Conservation (phyloP, 352 stramenopile species). For the Phytophthora pini region DNA sequence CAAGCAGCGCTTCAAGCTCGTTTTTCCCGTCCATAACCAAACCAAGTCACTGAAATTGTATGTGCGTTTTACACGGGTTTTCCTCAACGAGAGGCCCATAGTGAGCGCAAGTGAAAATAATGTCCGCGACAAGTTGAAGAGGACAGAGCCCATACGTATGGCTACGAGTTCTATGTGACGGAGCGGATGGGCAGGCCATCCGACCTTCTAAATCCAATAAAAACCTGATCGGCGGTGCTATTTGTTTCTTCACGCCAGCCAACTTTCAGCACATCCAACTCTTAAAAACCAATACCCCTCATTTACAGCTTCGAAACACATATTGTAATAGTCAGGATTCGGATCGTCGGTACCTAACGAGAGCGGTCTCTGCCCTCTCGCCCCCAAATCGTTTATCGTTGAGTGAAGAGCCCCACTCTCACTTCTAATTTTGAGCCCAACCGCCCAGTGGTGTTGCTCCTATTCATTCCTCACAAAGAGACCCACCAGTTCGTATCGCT, state of each 20-base stretch:
- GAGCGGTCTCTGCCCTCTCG: conserved; percentile 6
- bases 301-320: not conserved
- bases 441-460: conserved; percentile 11
- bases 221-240: not conserved
- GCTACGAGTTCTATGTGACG: conserved; percentile 38
- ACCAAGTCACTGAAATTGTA: conserved; percentile 13
- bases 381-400: conserved; percentile 3
- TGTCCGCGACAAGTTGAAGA: conserved; percentile 30
- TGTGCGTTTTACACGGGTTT: conserved; percentile 15
- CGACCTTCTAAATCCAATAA: not conserved
- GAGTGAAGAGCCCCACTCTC: conserved; percentile 1
- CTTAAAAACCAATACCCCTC: not conserved
- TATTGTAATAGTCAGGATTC: conserved; percentile 3
- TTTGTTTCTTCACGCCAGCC: not conserved
- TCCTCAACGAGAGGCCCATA: conserved; percentile 12
- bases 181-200: conserved; percentile 23
- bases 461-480: not conserved
- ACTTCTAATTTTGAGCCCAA: conserved; percentile 29
- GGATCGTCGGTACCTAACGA: conserved; percentile 17
- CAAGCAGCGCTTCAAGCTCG: conserved; percentile 6
- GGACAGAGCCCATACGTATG: conserved; percentile 13
- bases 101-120: conserved; percentile 16
- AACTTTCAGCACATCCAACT: not conserved
- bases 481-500: not conserved
- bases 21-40: conserved; percentile 1